A percentile compares a stretch with the other conserved stretches of the same genome.
Conservation (phyloP, 75 land plant genomes). For the Gnetum montanum region DNA sequence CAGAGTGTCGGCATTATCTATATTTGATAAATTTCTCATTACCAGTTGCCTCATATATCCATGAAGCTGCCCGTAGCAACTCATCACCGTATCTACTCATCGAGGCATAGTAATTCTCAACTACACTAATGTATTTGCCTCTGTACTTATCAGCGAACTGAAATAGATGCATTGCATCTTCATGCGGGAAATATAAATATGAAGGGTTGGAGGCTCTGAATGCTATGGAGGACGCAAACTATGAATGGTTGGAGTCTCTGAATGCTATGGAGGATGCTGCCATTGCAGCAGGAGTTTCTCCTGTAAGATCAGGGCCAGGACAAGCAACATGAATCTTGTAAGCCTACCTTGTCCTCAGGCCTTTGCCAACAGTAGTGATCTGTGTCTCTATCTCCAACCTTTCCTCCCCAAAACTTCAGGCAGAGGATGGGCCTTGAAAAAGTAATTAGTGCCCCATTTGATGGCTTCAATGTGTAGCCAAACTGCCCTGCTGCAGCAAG, state of each 20-base stretch:
- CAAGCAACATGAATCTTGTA: conserved; percentile 42
- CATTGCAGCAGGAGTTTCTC: conserved; percentile 87
- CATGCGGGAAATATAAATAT: too few species aligned
- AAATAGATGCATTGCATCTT: conserved; percentile 18
- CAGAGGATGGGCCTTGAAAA: conserved; percentile 79
- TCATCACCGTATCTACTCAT: conserved; percentile 47
- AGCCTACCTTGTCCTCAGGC: conserved; percentile 78
- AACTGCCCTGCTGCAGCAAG: conserved; percentile 49
- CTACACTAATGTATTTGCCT: conserved; percentile 33
- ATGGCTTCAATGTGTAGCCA: conserved; percentile 55
- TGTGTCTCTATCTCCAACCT: conserved; percentile 80
- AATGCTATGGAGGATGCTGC: conserved; percentile 85
- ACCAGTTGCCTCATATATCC: conserved; percentile 45
- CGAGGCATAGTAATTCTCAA: conserved; percentile 26
- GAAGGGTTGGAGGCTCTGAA: too few species aligned
- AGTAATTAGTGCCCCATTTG: conserved; percentile 93
- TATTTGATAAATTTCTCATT: conserved; percentile 30
- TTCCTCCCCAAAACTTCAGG: conserved; percentile 77
- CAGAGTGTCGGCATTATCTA: conserved; percentile 23
- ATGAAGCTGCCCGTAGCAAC: conserved; percentile 52
- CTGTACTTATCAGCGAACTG: conserved; percentile 37
- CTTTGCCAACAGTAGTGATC: conserved; percentile 92
- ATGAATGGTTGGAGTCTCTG: conserved; percentile 24
- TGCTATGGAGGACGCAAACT: conserved; percentile 4
- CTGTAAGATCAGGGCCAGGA: conserved; percentile 86